Base-by-base conservation (phyloP, 129 eudicot species). In the Pseudognaphalium luteoalbum region DNA sequence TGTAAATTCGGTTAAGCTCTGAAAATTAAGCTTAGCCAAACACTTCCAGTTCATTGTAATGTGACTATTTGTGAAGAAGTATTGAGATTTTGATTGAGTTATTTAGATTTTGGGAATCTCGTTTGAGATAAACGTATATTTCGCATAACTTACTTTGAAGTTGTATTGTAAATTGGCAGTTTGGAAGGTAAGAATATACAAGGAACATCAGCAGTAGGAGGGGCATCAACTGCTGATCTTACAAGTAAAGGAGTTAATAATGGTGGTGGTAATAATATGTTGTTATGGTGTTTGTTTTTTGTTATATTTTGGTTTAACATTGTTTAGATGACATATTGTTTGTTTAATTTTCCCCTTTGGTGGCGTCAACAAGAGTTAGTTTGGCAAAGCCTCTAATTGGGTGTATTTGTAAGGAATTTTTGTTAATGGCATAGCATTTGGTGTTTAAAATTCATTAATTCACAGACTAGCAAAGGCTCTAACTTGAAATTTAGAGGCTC, bases 211-310 rank as follows among this genome's bases (percentile, higher is more conserved):
- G 59, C 78, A 17, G 57, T 75, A 58, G 76, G 80, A 21, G 84
- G 84, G 44, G 35, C 74, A 32, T 80, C 84, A 42, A 80, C 84
- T 67, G 84, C 84, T 42, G 84, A 80, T 74, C 39, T 80, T 29
- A 80, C 58, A 67, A 80, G 84, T 37, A 68, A 58, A 68, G 84
- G 80, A 58, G 78, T 72, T 57, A 65, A 33, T 42, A 80, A 72
- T 73, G 69, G 74, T 57, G 4, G 29, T 51, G 19, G 58, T 57
- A 25, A 9, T 64, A 61, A 47, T 73, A 35, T 80, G 61, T 37
- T 71, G 74, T 41, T 51, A 37, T 56, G 79, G 75, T 66, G 54
- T 58, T 41, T 33, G 77, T 15, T 10, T 74, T 35, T 41, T 47
- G 52, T 75, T 44, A 68, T 68, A 57, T 33, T 80, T 29, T 34